Evolutionary conservation across 306 rosid genomes (phyloP), one percentile per base, ranked within the genome.

Genomic region (Psophocarpus tetragonolobus): DNA sequence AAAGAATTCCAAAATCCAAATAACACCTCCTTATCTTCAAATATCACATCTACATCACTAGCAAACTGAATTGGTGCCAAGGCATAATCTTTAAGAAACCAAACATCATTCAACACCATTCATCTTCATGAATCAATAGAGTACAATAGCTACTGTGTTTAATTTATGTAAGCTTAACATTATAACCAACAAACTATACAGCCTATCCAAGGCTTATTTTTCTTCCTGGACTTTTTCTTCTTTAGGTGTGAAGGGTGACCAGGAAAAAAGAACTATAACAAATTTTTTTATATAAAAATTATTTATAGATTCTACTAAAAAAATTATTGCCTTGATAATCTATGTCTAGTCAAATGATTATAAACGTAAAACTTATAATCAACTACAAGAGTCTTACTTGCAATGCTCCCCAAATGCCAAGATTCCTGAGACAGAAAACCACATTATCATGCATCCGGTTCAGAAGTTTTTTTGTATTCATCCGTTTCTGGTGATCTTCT

Each of bases 371-470:
- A 63, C 23, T 53, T 71, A 66, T 13, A 66, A 83, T 53, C 30
- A 11, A 41, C 81, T 69, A 38, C 69, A 79, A 53, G 33, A 32
- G 23, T 20, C 88, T 90, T 88, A 92, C 98, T 84, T 88, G 92
- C 71, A 84, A 79, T 12, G 96, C 97, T 78, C 98, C 98, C 88
- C 88, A 89, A 78, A 91, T 73, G 84, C 98, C 98, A 85, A 95
- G 97, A 80, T 69, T 87, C 50, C 21, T 74, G 84, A 95, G 78
- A 79, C 97, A 87, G 82, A 91, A 89, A 48, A 82, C 11, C 80
- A 95, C 73, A 85, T 86, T 95, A 17, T 92, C 91, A 78, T 95
- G 97, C 80, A 86, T 81, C 80, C 92, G 85, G 75, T 58, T 91
- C 71, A 95, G 82, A 68, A 77, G 74, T 78, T 82, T 95, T 84